Evolutionary conservation across 768 basidiomycete species (phyloP).

Genomic region (Panellus pusillus): DNA sequence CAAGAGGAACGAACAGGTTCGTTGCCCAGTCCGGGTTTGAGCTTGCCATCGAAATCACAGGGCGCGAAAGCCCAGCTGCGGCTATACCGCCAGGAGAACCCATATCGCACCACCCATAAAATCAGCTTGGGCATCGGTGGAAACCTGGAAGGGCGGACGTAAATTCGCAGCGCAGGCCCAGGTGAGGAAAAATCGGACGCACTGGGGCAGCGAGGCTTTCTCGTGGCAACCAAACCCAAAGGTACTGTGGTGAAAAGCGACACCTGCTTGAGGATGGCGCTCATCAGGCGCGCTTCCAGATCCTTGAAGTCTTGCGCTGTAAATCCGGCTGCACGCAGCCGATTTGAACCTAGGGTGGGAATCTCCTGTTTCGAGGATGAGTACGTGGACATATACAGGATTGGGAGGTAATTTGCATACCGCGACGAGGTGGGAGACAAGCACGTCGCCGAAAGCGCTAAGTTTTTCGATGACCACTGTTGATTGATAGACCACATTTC

Average conservation of each 20-base stretch:
- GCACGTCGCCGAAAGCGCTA: constrained; percentile 27
- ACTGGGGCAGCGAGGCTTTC: constrained; percentile 26
- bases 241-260: constrained; percentile 28
- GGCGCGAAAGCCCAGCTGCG: constrained; percentile 34
- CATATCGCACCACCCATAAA: constrained; percentile 25
- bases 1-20: neutral
- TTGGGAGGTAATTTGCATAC: constrained; percentile 13
- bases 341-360: constrained; percentile 25
- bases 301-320: constrained; percentile 27
- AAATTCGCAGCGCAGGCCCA: too few relatives aligned
- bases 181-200: neutral
- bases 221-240: constrained; percentile 23
- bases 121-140: constrained; percentile 29
- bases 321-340: constrained; percentile 24
- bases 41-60: constrained; percentile 26
- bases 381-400: neutral
- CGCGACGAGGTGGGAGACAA: constrained; percentile 29
- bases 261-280: constrained; percentile 21
- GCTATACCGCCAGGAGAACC: constrained; percentile 25
- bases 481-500: constrained; percentile 55
- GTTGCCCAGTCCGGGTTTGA: constrained; percentile 17
- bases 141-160: constrained; percentile 21
- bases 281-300: constrained; percentile 22
- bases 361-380: constrained; percentile 24
- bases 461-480: constrained; percentile 24